Conservation (phyloP, 805 yeast genomes). For the Lachancea thermotolerans region DNA sequence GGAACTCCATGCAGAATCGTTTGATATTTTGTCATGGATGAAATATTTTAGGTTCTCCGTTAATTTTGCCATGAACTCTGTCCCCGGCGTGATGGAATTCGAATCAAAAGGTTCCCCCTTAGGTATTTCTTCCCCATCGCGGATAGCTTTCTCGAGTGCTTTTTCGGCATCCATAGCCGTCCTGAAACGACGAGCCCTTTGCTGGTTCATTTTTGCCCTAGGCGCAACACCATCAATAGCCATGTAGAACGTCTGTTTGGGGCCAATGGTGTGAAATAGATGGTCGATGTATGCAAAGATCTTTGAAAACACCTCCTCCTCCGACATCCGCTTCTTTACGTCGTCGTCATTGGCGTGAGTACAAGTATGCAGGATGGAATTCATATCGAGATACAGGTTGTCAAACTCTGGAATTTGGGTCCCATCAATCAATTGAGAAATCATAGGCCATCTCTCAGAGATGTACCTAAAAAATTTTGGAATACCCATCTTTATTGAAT, state of each 20-base stretch:
- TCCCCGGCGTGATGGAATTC: conserved; percentile 93
- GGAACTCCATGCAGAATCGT: conserved; percentile 81
- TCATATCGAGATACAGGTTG: conserved; percentile 93
- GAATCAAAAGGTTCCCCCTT: conserved; percentile 80
- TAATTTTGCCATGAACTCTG: conserved; percentile 89
- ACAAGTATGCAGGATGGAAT: conserved; percentile 89
- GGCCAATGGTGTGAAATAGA: conserved; percentile 78
- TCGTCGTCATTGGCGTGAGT: conserved; percentile 77
- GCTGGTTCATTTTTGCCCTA: conserved; percentile 97
- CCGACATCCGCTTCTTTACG: conserved; percentile 62
- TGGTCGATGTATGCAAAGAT: conserved; percentile 94
- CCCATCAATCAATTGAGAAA: conserved; percentile 77
- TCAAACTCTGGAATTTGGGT: conserved; percentile 88
- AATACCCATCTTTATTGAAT: conserved; percentile 54
- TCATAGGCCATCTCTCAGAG: conserved; percentile 98
- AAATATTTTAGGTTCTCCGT: conserved; percentile 78
- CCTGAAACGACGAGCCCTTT: conserved; percentile 90
- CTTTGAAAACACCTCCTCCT: conserved; percentile 87
- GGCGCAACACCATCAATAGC: conserved; percentile 99
- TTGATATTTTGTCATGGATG: conserved; percentile 79
- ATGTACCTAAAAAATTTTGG: conserved; percentile 95
- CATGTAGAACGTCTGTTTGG: conserved; percentile 83
- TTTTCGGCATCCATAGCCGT: conserved; percentile 90
- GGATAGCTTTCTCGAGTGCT: conserved; percentile 63
- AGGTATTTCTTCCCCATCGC: conserved; percentile 67